Base-by-base conservation (phyloP, 2,329 filamentous ascomycete species). In the Zopfia rhizophila region DNA sequence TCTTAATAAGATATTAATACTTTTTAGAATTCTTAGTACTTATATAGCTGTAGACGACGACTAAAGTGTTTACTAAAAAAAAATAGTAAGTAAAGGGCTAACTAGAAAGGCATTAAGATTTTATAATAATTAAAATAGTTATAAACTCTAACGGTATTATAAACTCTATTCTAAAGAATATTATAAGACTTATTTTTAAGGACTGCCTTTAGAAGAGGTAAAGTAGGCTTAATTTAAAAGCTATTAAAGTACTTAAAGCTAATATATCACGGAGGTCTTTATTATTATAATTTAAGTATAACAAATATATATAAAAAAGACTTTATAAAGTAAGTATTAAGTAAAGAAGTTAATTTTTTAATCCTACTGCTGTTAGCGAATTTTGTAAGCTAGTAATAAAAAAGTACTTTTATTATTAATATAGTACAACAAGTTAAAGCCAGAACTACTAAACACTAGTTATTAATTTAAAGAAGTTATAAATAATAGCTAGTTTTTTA, bases 141-240 rank as follows among this genome's bases (percentile, higher is more conserved):
- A 19, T 45, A 6, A 25, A 45, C 21, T 11, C 19, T 65, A 38
- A 73, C 61, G 38, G 68, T 64, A 24, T 52, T 40, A 51, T 75
- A 71, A 42, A 72, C 68, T 14, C 32, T 46, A 23, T 55, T 39
- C 59, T 51, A 66, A 31, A 67, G 56, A 12, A 53, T 22, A 19
- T 53, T 27, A 37, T 49, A 31, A 36, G 48, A 17, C n/a, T 52
- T n/a, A 4, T 48, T 38, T 10, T 42, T 27, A 11, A 53, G 41
- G 23, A 50, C 38, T 17, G 41, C 41, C 12, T 27, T 4, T 16
- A 47, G 25, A 17, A 45, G 27, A 25, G 40, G 36, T 14, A 3
- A 31, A 11, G 23, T 39, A 10, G 31, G 43, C 38, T 27, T 18
- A 21, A 37, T 14, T 30, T 51, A 37, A 32, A 61, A 60, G 32